phyloP scores from a whole-genome alignment of 768 basidiomycete species.

The Cubamyces sp. region DNA sequence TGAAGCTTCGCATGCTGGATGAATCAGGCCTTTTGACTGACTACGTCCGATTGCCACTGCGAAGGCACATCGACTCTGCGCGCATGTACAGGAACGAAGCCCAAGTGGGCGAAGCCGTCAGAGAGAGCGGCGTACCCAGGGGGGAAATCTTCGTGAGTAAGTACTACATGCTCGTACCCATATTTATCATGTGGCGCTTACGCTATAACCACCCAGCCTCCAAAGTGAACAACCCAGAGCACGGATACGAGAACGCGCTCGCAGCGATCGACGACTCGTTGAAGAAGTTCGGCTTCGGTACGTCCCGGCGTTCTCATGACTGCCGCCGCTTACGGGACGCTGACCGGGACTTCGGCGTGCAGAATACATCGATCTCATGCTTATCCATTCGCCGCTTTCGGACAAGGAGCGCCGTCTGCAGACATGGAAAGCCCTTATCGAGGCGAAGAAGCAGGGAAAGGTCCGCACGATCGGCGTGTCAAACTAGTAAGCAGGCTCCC shows the following conservation, averaged over 20 bases:
- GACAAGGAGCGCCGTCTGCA: slow-evolving; percentile 67
- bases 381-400: slow-evolving; percentile 75
- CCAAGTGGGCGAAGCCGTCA: slow-evolving; percentile 79
- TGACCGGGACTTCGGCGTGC: neutral
- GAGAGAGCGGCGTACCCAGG: slow-evolving; percentile 70
- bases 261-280: slow-evolving; percentile 66
- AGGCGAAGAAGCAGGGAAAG: slow-evolving; percentile 65
- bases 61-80: slow-evolving; percentile 62
- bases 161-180: slow-evolving; percentile 30
- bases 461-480: slow-evolving; percentile 79
- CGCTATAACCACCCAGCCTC: slow-evolving; percentile 49
- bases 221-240: slow-evolving; percentile 59
- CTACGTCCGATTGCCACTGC: neutral
- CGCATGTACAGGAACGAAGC: slow-evolving; percentile 66
- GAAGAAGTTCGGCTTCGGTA: slow-evolving; percentile 60
- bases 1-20: neutral
- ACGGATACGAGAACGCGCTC: slow-evolving; percentile 66
- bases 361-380: slow-evolving; percentile 75
- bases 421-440: slow-evolving; percentile 71
- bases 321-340: neutral
- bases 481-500: slow-evolving; percentile 62
- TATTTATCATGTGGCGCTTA: too few species aligned
- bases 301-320: slow-evolving; percentile 18
- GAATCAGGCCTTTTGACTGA: neutral
- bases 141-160: slow-evolving; percentile 68